Evolutionary conservation across 129 eudicot genomes (phyloP).

Genomic region (Apium graveolens): DNA sequence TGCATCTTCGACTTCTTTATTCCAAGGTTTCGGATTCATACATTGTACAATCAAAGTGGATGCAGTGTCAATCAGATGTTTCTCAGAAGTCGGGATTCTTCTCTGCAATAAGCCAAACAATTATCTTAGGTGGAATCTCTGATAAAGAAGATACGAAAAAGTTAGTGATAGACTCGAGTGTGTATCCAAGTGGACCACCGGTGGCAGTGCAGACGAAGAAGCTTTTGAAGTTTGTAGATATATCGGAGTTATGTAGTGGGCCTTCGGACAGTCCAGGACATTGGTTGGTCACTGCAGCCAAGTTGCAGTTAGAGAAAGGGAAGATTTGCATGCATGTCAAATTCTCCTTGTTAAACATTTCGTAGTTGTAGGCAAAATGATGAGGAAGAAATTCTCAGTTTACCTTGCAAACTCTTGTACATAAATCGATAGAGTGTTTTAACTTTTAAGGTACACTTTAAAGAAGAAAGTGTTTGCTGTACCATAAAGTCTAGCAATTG

Average conservation of each 20-base stretch:
- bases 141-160: slow-evolving; percentile 40
- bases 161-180: slow-evolving; percentile 68
- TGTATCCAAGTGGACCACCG: slow-evolving; percentile 81
- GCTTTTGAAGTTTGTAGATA: slow-evolving; percentile 62
- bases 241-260: slow-evolving; percentile 59
- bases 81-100: slow-evolving; percentile 43
- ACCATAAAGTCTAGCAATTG: neutral
- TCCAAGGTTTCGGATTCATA: slow-evolving; percentile 42
- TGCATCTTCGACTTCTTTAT: slow-evolving; percentile 68
- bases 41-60: slow-evolving; percentile 61
- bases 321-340: slow-evolving; percentile 68
- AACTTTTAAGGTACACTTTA: neutral
- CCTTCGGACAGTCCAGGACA: slow-evolving; percentile 82
- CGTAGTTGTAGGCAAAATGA: neutral
- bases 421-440: neutral
- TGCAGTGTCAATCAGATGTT: slow-evolving; percentile 32
- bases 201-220: slow-evolving; percentile 62
- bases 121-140: slow-evolving; percentile 13
- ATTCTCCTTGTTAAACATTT: slow-evolving; percentile 60
- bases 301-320: slow-evolving; percentile 54
- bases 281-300: slow-evolving; percentile 93
- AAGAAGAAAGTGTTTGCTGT: neutral
- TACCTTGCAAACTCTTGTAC: neutral
- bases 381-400: neutral
- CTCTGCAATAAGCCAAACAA: slow-evolving; percentile 43